phyloP scores from a whole-genome alignment of 805 yeast species.

The Wickerhamomyces hampshirensis region DNA sequence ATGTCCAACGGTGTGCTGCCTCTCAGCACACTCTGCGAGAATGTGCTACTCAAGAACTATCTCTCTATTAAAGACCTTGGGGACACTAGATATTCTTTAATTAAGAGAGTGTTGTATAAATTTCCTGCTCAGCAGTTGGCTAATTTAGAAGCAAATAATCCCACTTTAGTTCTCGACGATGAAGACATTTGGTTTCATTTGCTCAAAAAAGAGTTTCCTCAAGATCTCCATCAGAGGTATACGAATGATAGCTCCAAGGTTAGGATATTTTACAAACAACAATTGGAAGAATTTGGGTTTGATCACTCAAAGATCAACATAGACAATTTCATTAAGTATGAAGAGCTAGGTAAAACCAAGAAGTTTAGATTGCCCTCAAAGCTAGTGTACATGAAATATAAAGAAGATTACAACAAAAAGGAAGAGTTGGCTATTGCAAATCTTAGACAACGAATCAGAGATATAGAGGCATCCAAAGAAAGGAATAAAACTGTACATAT shows the following conservation, averaged over 20 bases:
- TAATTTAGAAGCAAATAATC: conserved; percentile 28
- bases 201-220: conserved; percentile 30
- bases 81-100: conserved; percentile 28
- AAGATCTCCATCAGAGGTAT: conserved; percentile 28
- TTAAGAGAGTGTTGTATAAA: conserved; percentile 26
- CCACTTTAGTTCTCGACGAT: conserved; percentile 32
- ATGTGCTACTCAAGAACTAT: conserved; percentile 17
- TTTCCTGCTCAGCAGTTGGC: conserved; percentile 28
- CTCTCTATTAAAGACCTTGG: conserved; percentile 23
- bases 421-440: conserved; percentile 31
- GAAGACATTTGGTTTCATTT: conserved; percentile 31
- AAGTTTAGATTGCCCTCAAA: conserved; percentile 32
- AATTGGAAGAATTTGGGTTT: conserved; percentile 13
- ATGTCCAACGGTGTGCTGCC: conserved; percentile 16
- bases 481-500: conserved; percentile 25
- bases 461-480: conserved; percentile 27
- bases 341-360: conserved; percentile 9
- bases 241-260: conserved; percentile 20
- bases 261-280: conserved; percentile 15
- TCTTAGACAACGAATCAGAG: conserved; percentile 27
- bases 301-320: conserved; percentile 11
- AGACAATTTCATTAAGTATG: conserved; percentile 14
- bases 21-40: conserved; percentile 21
- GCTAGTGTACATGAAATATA: conserved; percentile 29
- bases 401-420: conserved; percentile 28